These are phyloP conservation scores for Perilla frutescens DNA, from an alignment of 257 asterid species.

Conservation along the genomic window DNA sequence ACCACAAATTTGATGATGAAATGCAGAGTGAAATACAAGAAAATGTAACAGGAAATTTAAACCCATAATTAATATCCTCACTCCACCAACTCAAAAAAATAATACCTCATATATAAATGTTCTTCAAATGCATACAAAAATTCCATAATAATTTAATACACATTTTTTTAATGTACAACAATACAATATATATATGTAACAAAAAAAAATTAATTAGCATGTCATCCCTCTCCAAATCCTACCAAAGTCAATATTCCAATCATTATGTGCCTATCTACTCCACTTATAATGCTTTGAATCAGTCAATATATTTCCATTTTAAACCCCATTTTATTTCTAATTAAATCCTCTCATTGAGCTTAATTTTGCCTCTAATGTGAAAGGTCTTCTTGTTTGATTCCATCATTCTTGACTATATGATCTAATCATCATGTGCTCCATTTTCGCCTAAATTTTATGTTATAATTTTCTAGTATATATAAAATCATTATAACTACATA, in stretches of 20 bases:
- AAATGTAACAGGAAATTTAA: no score
- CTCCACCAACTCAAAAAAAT: no score
- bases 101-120: no score
- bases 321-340: constrained; percentile 22
- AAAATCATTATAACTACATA: no score
- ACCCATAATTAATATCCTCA: no score
- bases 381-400: constrained; percentile 36
- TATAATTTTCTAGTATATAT: neutral
- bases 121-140: no score
- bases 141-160: no score
- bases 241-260: constrained; percentile 52
- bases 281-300: constrained; percentile 52
- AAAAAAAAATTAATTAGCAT: no score
- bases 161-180: neutral
- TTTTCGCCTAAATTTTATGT: neutral
- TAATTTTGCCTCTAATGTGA: constrained; percentile 37
- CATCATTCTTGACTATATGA: constrained; percentile 36
- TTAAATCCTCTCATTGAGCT: neutral
- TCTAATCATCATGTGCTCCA: constrained; percentile 5
- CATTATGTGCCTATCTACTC: constrained; percentile 56
- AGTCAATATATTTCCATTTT: constrained; percentile 42
- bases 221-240: no score
- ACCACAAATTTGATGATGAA: no score
- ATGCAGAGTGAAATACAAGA: no score
- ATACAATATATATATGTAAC: no score